Base-by-base conservation (phyloP, 352 stramenopile species). In the Bremia lactucae region DNA sequence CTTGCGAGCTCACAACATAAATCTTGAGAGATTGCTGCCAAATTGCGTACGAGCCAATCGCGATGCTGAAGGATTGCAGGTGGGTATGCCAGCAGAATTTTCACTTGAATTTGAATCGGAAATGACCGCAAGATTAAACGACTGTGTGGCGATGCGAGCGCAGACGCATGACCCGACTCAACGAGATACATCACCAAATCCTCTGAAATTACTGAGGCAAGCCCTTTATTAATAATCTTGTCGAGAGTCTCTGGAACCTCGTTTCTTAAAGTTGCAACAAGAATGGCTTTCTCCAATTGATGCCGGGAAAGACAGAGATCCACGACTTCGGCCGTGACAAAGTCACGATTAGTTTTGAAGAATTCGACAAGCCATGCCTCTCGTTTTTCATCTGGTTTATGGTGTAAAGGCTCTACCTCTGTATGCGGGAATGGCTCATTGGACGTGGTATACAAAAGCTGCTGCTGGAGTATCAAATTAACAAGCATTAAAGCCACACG, bases 251-350 rank as follows among this genome's bases (percentile, higher is more conserved):
- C 43, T 3, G 50, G 49, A 6, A 87, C 65, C 13, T 70, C 35
- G 15, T 83, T 18, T n/a, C 75, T 66, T 9, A 46, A 40, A 14
- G 54, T 63, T 5, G 65, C 75, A 13, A 88, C 68, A 5, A 69
- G 40, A n/a, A 89, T 64, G 2, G 75, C 77, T 21, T 76, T 79
- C 31, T 86, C 72, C 20, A 85, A 65, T 14, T 82, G 65, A 25
- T 83, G 61, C 36, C 83, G 69, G 1, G 57, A 49, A n/a, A 88
- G 63, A 49, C 74, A 87, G 24, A 78, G 50, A 25, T 83, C 69
- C 13, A 90, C 51, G 14, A 87, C 74, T 7, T 69, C 68, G 2
- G 62, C 50, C 1, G 78, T 76, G 34, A 70, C 59, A 45, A 77
- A 92, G 43, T 83, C 72, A 4, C 39, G 11, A 31, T 78, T 85